Conservation (phyloP, 2,329 filamentous ascomycete species). For the Fusarium torreyae region DNA sequence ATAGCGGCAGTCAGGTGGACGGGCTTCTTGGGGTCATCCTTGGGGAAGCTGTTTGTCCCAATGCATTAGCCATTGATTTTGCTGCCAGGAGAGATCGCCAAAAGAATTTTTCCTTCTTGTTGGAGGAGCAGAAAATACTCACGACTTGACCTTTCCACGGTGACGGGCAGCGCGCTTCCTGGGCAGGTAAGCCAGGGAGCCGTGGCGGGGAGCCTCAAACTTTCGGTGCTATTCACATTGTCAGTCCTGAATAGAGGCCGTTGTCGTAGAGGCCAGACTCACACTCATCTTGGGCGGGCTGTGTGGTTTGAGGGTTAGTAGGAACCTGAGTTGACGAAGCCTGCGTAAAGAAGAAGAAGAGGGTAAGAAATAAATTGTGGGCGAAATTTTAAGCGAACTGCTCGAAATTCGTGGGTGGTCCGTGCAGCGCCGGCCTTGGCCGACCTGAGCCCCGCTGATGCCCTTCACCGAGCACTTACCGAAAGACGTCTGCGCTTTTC, state of each 20-base stretch:
- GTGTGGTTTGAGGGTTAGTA: constrained; percentile 58
- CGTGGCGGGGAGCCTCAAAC: constrained; percentile 92
- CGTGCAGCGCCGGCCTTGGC: constrained; percentile 40
- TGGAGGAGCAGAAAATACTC: constrained; percentile 60
- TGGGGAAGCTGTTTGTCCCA: constrained; percentile 83
- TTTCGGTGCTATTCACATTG: constrained; percentile 64
- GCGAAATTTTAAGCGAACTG: constrained; percentile 59
- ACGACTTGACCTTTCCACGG: constrained; percentile 99
- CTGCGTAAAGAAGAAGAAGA: constrained; percentile 54
- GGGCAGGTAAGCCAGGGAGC: constrained; percentile 89
- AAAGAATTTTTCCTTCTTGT: constrained; percentile 3
- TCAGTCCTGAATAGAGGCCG: constrained; percentile 50
- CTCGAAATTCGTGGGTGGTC: constrained; percentile 47
- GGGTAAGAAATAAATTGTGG: constrained; percentile 55
- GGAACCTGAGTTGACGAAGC: constrained; percentile 53
- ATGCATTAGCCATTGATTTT: constrained; percentile 49
- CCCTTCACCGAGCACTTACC: constrained; percentile 31
- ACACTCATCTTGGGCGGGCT: constrained; percentile 61
- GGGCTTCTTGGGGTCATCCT: constrained; percentile 99
- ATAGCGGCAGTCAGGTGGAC: constrained; percentile 98
- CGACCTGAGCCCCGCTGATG: neutral
- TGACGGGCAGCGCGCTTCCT: constrained; percentile 95
- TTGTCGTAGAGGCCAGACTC: constrained; percentile 49
- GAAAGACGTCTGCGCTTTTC: neutral
- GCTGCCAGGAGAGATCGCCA: neutral